These are phyloP conservation scores for Capsella rubella DNA, from an alignment of 441 rosid genomes.

Conservation along the genomic window DNA sequence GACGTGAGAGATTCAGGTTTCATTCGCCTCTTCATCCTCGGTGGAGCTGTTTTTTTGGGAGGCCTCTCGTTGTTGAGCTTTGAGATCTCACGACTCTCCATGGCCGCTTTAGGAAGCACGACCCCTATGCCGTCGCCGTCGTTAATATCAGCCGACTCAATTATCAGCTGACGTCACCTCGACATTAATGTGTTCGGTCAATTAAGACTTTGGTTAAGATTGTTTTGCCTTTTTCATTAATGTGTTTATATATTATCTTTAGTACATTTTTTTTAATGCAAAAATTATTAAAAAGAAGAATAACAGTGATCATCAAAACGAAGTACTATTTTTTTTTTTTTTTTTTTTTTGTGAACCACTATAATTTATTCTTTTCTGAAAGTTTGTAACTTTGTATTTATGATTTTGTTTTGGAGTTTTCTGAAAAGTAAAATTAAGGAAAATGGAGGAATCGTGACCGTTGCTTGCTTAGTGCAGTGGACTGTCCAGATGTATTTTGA, in stretches of 20 bases:
- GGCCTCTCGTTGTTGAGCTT: conserved; percentile 19
- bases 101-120: conserved; percentile 21
- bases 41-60: conserved; percentile 8
- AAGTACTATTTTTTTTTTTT: no score
- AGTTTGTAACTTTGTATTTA: no score
- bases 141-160: conserved; percentile 34
- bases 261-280: no score
- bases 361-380: no score
- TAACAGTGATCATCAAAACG: no score
- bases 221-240: neutral
- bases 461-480: conserved; percentile 18
- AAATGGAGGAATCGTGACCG: conserved; percentile 15
- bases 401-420: conserved; percentile 1
- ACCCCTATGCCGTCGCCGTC: conserved; percentile 37
- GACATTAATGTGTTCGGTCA: neutral
- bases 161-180: conserved; percentile 26
- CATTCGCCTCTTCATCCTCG: conserved; percentile 33
- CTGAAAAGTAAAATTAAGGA: neutral
- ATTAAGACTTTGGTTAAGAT: neutral
- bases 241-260: no score
- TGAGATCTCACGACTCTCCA: conserved; percentile 36
- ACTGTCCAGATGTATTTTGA: conserved; percentile 27
- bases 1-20: conserved; percentile 38
- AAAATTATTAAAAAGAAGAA: no score
- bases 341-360: no score